These are phyloP conservation scores for Penicillium bialowiezense DNA, from an alignment of 495 filamentous ascomycete species.

Conservation along the genomic window DNA sequence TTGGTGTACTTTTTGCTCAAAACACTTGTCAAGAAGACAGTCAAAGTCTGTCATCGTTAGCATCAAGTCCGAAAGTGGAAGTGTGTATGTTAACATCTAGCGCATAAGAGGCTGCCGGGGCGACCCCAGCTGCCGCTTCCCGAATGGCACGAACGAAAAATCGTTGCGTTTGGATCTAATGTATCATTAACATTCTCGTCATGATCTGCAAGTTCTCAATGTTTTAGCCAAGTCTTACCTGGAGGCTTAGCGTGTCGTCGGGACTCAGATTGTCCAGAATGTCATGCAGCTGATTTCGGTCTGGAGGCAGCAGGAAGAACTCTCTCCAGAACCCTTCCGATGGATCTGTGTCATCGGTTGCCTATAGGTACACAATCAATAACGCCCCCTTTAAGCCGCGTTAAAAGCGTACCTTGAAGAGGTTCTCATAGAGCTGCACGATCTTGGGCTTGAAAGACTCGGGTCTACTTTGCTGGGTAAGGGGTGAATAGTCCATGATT, in stretches of 20 bases:
- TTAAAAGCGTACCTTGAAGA: constrained; percentile 70
- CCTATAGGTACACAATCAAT: constrained; percentile 15
- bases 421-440: constrained; percentile 78
- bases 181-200: constrained; percentile 9
- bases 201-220: not conserved
- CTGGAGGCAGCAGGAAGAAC: constrained; percentile 85
- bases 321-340: constrained; percentile 94
- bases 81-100: constrained; percentile 68
- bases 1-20: constrained; percentile 92
- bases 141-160: constrained; percentile 72
- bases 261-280: constrained; percentile 66
- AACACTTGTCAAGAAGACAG: constrained; percentile 76
- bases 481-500: constrained; percentile 83
- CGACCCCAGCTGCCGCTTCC: constrained; percentile 59
- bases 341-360: constrained; percentile 58
- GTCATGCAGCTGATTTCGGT: constrained; percentile 59
- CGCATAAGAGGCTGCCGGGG: constrained; percentile 71
- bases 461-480: constrained; percentile 89
- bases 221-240: constrained; percentile 43
- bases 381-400: not conserved
- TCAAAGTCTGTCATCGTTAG: constrained; percentile 73
- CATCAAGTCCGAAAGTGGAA: constrained; percentile 3
- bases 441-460: constrained; percentile 92
- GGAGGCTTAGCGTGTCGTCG: constrained; percentile 71
- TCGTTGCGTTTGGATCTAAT: constrained; percentile 67